Conservation (phyloP, 345 rosid genomes). For the Bruguiera parviflora region DNA sequence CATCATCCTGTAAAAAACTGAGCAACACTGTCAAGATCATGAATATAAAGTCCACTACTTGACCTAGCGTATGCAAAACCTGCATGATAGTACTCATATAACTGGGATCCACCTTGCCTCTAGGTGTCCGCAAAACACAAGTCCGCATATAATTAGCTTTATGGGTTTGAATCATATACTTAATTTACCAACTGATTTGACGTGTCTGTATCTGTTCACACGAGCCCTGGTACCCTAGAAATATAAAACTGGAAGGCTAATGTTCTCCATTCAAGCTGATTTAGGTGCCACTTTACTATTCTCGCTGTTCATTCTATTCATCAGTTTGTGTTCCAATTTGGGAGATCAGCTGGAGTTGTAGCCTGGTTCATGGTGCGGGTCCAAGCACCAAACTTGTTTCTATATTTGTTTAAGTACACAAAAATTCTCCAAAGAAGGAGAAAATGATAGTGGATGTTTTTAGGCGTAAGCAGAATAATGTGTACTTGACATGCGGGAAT, state of each 20-base stretch:
- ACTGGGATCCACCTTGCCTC: slow-evolving; percentile 6
- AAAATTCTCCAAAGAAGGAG: slow-evolving; percentile 15
- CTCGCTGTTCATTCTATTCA: neutral
- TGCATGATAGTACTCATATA: neutral
- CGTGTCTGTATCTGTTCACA: slow-evolving; percentile 3
- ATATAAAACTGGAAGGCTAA: slow-evolving; percentile 3
- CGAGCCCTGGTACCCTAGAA: neutral
- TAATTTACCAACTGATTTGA: neutral
- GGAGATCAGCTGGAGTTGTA: slow-evolving; percentile 2
- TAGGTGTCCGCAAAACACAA: slow-evolving; percentile 9
- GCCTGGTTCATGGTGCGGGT: slow-evolving; percentile 17
- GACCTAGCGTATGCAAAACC: neutral
- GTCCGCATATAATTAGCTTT: slow-evolving; percentile 14
- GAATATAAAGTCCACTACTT: neutral
- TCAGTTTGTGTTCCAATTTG: neutral
- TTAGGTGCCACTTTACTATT: neutral
- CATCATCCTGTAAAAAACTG: slow-evolving; percentile 59
- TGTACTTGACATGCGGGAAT: slow-evolving; percentile 30
- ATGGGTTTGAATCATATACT: slow-evolving; percentile 29
- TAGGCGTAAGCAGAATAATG: slow-evolving; percentile 18
- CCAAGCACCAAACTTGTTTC: slow-evolving; percentile 26
- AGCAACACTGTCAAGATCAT: slow-evolving; percentile 1
- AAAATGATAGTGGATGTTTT: slow-evolving; percentile 21
- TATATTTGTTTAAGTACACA: slow-evolving; percentile 27
- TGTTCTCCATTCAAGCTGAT: slow-evolving; percentile 12